phyloP scores from a whole-genome alignment of 208 protist genomes.

The Tetramitus jugosus region DNA sequence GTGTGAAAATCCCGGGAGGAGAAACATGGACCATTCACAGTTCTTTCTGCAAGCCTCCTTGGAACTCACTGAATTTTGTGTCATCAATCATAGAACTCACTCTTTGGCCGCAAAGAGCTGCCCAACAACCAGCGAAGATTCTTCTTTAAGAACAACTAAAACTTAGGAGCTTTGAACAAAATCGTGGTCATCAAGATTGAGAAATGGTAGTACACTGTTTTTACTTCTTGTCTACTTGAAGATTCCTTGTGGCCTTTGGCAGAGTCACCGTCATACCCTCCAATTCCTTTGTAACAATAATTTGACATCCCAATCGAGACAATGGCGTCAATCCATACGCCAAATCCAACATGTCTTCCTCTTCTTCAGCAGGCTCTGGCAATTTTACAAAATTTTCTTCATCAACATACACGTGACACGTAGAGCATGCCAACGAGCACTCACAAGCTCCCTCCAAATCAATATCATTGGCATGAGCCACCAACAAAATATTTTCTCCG shows the following conservation, averaged over 20 bases:
- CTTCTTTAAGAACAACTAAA: no score
- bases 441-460: slow-evolving; percentile 91
- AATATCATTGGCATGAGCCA: slow-evolving; percentile 77
- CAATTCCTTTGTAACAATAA: slow-evolving; percentile 49
- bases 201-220: no score
- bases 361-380: slow-evolving; percentile 77
- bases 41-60: no score
- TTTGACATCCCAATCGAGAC: slow-evolving; percentile 67
- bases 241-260: slow-evolving; percentile 45
- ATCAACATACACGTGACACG: slow-evolving; percentile 91
- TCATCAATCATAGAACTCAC: no score
- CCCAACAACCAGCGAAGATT: no score
- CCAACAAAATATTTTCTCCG: slow-evolving; percentile 83
- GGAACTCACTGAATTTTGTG: no score
- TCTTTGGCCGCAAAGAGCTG: no score
- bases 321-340: slow-evolving; percentile 50
- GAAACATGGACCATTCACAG: no score
- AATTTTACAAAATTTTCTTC: slow-evolving; percentile 72
- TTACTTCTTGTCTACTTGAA: slow-evolving; percentile 15
- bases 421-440: slow-evolving; percentile 88
- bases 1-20: no score
- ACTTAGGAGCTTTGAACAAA: no score
- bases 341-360: slow-evolving; percentile 78
- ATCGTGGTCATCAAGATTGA: no score
- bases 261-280: slow-evolving; percentile 53